phyloP scores from a whole-genome alignment of 2,329 filamentous ascomycete species.

The Arthrobotrys megalospora region DNA sequence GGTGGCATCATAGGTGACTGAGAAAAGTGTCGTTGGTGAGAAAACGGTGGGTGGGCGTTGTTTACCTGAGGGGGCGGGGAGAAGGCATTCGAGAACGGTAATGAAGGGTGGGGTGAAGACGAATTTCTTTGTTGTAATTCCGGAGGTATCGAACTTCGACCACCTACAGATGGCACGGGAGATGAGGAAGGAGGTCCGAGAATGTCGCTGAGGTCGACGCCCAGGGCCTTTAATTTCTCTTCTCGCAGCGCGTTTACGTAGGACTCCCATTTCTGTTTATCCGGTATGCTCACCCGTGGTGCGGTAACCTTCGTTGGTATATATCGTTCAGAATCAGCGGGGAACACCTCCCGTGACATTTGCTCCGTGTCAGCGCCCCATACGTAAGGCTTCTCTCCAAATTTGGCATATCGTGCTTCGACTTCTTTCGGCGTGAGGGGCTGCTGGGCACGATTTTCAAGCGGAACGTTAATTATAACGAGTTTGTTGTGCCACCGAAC shows the following conservation, averaged over 20 bases:
- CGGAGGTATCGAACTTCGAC: conserved; percentile 63
- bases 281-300: conserved; percentile 76
- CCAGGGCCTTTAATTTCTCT: conserved; percentile 90
- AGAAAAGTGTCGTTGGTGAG: conserved; percentile 59
- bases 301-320: conserved; percentile 65
- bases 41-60: conserved; percentile 61
- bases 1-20: conserved; percentile 62
- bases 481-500: conserved; percentile 63
- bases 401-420: conserved; percentile 72
- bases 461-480: conserved; percentile 64
- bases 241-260: conserved; percentile 89
- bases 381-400: conserved; percentile 78
- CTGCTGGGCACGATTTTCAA: conserved; percentile 60
- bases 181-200: conserved; percentile 74
- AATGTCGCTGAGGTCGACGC: conserved; percentile 84
- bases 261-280: conserved; percentile 80
- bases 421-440: conserved; percentile 74
- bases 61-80: conserved; percentile 63
- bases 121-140: conserved; percentile 59
- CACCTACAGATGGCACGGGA: conserved; percentile 76
- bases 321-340: conserved; percentile 75
- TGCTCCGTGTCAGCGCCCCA: conserved; percentile 69
- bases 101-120: conserved; percentile 76
- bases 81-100: conserved; percentile 64
- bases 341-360: conserved; percentile 80